These are phyloP conservation scores for Didymosphaeria variabile DNA, from an alignment of 2,329 filamentous ascomycete species.

Conservation along the genomic window DNA sequence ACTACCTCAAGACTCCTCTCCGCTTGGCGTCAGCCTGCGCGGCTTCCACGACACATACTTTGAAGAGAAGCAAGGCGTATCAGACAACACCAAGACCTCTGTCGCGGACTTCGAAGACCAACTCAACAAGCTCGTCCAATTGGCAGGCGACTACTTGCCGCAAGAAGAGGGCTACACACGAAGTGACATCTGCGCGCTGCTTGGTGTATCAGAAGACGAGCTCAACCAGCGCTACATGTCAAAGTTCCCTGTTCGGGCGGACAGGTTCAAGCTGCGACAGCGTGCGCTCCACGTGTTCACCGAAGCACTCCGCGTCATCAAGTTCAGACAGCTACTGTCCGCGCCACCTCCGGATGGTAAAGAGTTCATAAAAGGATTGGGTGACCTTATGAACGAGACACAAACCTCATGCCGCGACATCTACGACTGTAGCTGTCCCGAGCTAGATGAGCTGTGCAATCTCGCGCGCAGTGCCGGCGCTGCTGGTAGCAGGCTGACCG, in stretches of 20 bases:
- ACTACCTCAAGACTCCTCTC: slow-evolving; percentile 80
- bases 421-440: slow-evolving; percentile 91
- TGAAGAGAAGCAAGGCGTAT: slow-evolving; percentile 59
- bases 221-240: slow-evolving; percentile 83
- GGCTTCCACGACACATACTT: slow-evolving; percentile 90
- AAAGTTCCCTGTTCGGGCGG: slow-evolving; percentile 87
- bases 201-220: slow-evolving; percentile 74
- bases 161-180: slow-evolving; percentile 87
- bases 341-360: slow-evolving; percentile 58
- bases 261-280: slow-evolving; percentile 86
- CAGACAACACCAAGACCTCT: slow-evolving; percentile 58
- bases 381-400: slow-evolving; percentile 85
- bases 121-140: slow-evolving; percentile 74
- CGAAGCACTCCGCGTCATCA: slow-evolving; percentile 85
- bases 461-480: slow-evolving; percentile 81
- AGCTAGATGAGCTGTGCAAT: slow-evolving; percentile 87
- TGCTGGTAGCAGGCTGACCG: slow-evolving; percentile 86
- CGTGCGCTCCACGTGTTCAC: slow-evolving; percentile 89
- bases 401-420: slow-evolving; percentile 86
- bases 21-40: slow-evolving; percentile 81
- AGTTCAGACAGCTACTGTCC: slow-evolving; percentile 80
- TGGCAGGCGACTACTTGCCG: slow-evolving; percentile 75
- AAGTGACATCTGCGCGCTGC: slow-evolving; percentile 78
- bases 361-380: slow-evolving; percentile 77
- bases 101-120: slow-evolving; percentile 64